Conservation (phyloP, 2,329 filamentous ascomycete species). For the Aplosporella prunicola region DNA sequence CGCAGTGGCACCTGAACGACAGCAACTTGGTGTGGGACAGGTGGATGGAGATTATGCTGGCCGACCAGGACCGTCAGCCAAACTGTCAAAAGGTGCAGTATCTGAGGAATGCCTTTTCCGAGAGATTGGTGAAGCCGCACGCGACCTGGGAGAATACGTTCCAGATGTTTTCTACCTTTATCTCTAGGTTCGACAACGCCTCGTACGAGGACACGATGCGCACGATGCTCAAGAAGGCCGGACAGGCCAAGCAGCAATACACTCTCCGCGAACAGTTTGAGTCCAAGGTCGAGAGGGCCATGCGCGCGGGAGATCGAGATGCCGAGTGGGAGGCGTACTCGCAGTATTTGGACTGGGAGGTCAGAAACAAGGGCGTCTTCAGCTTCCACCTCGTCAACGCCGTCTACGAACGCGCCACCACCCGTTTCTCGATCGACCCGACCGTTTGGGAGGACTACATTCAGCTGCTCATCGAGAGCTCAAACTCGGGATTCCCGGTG, state of each 20-base stretch:
- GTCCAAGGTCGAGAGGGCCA: constrained; percentile 52
- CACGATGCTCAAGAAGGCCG: constrained; percentile 53
- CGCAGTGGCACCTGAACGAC: constrained; percentile 64
- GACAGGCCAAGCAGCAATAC: constrained; percentile 54
- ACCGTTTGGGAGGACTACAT: constrained; percentile 76
- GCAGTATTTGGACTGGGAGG: constrained; percentile 82
- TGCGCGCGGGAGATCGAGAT: constrained; percentile 46
- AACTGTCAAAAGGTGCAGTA: constrained; percentile 49
- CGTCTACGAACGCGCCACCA: constrained; percentile 71
- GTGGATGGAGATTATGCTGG: constrained; percentile 63
- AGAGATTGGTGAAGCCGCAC: constrained; percentile 64
- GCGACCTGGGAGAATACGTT: constrained; percentile 66
- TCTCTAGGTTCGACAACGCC: constrained; percentile 60
- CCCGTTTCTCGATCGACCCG: constrained; percentile 62
- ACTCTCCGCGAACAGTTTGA: constrained; percentile 59
- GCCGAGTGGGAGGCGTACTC: constrained; percentile 45
- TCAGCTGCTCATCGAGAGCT: constrained; percentile 56
- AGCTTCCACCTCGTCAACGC: constrained; percentile 47
- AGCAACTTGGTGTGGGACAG: constrained; percentile 73
- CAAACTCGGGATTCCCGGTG: constrained; percentile 40
- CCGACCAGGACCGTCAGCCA: constrained; percentile 51
- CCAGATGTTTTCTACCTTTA: constrained; percentile 63
- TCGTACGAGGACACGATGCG: constrained; percentile 69
- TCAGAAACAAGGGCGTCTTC: constrained; percentile 47
- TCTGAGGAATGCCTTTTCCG: constrained; percentile 59